Percentiles rank a stretch among this genome's conserved stretches.
These are phyloP conservation scores for Malassezia furfur DNA, from an alignment of 1,284 basidiomycete genomes.

Conservation along the genomic window DNA sequence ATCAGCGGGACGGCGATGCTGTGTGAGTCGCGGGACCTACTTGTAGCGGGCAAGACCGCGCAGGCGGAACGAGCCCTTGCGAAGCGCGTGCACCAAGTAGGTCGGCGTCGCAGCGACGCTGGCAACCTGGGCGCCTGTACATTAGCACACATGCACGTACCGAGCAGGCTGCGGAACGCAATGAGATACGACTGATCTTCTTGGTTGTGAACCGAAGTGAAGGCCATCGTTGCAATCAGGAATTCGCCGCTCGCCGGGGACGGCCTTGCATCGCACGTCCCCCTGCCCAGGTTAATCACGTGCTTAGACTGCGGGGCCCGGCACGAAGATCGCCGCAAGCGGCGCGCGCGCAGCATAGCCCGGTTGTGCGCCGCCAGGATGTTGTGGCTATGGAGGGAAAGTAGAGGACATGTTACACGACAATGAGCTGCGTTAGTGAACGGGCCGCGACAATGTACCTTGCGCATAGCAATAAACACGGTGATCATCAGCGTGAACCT, in stretches of 20 bases:
- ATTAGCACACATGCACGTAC: slow-evolving; percentile 3
- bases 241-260: neutral
- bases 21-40: slow-evolving; percentile 2
- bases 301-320: neutral
- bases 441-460: neutral
- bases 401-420: too few relatives aligned
- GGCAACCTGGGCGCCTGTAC: slow-evolving; percentile 25
- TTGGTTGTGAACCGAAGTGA: neutral
- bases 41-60: slow-evolving; percentile 31
- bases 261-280: neutral
- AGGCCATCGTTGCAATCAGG: neutral
- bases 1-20: slow-evolving; percentile 16
- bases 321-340: too few relatives aligned
- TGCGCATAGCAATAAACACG: neutral
- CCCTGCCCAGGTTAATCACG: neutral
- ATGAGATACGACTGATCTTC: slow-evolving; percentile 16
- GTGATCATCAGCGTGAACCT: slow-evolving; percentile 8
- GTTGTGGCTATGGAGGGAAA: too few relatives aligned
- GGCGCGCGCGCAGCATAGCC: too few relatives aligned
- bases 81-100: slow-evolving; percentile 24
- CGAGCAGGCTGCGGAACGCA: slow-evolving; percentile 11
- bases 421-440: too few relatives aligned
- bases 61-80: slow-evolving; percentile 27
- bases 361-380: too few relatives aligned
- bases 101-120: slow-evolving; percentile 36